Evolutionary conservation across 345 rosid genomes (phyloP).

Genomic region (Camelina sativa): DNA sequence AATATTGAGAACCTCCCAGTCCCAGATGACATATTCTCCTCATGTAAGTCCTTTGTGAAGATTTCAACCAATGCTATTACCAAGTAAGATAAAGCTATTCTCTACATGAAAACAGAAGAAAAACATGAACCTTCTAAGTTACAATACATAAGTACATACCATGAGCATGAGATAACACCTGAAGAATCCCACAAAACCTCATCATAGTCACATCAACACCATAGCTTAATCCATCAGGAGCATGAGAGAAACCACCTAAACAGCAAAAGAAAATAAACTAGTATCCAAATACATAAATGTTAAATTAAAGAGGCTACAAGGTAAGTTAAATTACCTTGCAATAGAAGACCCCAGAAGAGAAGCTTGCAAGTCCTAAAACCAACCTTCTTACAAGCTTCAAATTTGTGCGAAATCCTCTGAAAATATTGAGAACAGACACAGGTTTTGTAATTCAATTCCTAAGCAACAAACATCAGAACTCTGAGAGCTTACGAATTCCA

Average conservation of each 20-base stretch:
- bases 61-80: conserved; percentile 71
- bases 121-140: conserved; percentile 7
- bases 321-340: conserved; percentile 64
- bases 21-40: conserved; percentile 45
- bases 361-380: conserved; percentile 74
- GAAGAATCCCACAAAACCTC: conserved; percentile 90
- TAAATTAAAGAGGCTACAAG: neutral
- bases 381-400: conserved; percentile 62
- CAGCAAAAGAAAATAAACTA: conserved; percentile 20
- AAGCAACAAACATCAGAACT: neutral
- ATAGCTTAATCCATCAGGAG: conserved; percentile 72
- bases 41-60: conserved; percentile 49
- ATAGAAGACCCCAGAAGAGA: conserved; percentile 83
- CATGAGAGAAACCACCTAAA: conserved; percentile 89
- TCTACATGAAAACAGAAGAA: conserved; percentile 48
- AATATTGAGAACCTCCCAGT: conserved; percentile 55
- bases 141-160: neutral
- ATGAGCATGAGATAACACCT: conserved; percentile 52
- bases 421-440: neutral
- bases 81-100: conserved; percentile 87
- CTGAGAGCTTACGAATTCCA: neutral
- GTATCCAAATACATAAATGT: conserved; percentile 10
- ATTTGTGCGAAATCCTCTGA: conserved; percentile 55
- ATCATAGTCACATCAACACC: conserved; percentile 80
- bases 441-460: no score